Evolutionary conservation across 2,329 filamentous ascomycete genomes (phyloP), one percentile per base, ranked within the genome.

Genomic region (Beauveria asiatica): DNA sequence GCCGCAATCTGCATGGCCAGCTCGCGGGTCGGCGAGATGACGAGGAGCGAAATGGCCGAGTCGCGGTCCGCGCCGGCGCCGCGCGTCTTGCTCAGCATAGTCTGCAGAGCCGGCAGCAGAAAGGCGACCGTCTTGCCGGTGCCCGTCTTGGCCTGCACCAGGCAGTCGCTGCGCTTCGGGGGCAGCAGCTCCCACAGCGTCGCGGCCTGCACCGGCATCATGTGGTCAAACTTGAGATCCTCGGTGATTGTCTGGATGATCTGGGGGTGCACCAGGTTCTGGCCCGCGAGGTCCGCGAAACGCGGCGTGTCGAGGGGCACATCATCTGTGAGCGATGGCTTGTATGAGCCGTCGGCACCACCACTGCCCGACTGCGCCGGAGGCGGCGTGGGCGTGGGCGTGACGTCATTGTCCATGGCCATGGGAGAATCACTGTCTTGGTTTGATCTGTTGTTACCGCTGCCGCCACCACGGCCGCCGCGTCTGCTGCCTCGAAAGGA

Each of bases 41-140:
- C 79, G n/a, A 89, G 77, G 2, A 86, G 75, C 16, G 83, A 81
- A 39, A 87, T 76, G 69, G 72, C 79, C 63, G 68, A 70, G 33
- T 63, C 72, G 10, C 64, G 60, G 16, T 66, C 69, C 25, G 62
- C 71, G 9, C 64, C 61, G 11, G 67, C 65, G 25, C 66, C 62
- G 11, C 45, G 49, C 58, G 72, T 71, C 61, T 71, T 72, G 54
- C 73, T 74, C 66, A 93, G 77, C 68, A 94, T 86, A 62, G 83
- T 88, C 71, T 94, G 88, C 41, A 95, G 76, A n/a, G 89, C 82
- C n/a, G 90, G 91, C 3, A 94, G 76, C 41, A 95, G 79, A 75
- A 95, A 95, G 52, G 88, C 90, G 59, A 94, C 74, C 0, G 90
- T 95, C 76, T 95, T 95, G 66, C 90, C 90, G 0, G 91, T 95